Conservation (phyloP, 1,139 yeast species). For the Debaryomyces psychrophilus region DNA sequence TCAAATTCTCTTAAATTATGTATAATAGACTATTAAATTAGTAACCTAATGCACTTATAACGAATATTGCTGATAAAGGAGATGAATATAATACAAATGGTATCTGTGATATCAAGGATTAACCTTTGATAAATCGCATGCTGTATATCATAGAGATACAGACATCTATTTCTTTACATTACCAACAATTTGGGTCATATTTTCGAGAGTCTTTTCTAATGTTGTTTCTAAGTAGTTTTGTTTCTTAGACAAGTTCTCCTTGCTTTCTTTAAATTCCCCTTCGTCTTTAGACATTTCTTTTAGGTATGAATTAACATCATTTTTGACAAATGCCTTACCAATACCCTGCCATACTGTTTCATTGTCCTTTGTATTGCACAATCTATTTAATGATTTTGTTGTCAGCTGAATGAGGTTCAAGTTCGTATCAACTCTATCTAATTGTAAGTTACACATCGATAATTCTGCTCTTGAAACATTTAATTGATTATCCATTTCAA, state of each 20-base stretch:
- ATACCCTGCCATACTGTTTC: conserved; percentile 81
- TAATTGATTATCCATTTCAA: conserved; percentile 69
- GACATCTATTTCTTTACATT: conserved; percentile 11
- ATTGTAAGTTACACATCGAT: conserved; percentile 61
- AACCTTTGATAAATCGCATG: not conserved
- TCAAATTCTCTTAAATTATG: conserved; percentile 2
- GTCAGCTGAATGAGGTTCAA: conserved; percentile 61
- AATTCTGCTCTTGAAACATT: conserved; percentile 65
- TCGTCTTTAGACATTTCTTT: conserved; percentile 54
- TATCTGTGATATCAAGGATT: not conserved
- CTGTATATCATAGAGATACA: not conserved
- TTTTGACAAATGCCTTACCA: conserved; percentile 70
- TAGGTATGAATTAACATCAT: conserved; percentile 50
- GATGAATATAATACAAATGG: conserved; percentile 7
- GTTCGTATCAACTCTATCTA: conserved; percentile 59
- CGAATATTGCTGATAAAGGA: not conserved
- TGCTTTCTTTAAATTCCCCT: conserved; percentile 56
- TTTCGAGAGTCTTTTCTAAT: conserved; percentile 69
- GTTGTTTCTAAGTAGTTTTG: conserved; percentile 75
- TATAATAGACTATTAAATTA: conserved; percentile 5
- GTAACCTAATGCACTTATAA: conserved; percentile 1
- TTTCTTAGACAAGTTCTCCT: conserved; percentile 66
- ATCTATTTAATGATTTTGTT: conserved; percentile 49
- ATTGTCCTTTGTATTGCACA: conserved; percentile 36
- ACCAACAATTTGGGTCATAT: conserved; percentile 56